These are phyloP conservation scores for Helicocarpus griseus DNA, from an alignment of 2,329 filamentous ascomycete genomes.

Conservation along the genomic window DNA sequence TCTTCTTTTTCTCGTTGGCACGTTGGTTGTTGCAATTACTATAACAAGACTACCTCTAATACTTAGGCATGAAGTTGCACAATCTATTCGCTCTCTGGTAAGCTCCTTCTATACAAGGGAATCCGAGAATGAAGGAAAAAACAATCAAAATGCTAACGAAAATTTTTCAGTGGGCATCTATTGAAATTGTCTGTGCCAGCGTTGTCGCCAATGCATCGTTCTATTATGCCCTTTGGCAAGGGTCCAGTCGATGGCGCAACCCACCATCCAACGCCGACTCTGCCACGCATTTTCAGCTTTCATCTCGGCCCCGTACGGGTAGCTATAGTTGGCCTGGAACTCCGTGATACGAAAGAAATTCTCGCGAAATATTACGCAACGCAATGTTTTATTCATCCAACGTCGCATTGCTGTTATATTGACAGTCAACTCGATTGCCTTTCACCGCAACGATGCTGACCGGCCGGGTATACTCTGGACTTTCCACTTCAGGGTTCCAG, in stretches of 20 bases:
- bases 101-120: not conserved
- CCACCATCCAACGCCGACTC: not conserved
- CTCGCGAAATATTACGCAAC: not conserved
- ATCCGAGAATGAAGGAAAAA: not conserved
- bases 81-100: conserved; percentile 12
- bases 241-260: conserved; percentile 1
- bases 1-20: conserved; percentile 11
- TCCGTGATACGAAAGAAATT: not conserved
- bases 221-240: conserved; percentile 13
- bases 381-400: too few relatives aligned
- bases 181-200: conserved; percentile 12
- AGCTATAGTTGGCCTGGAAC: not conserved
- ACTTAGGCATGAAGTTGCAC: conserved; percentile 7
- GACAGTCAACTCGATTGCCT: not conserved
- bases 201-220: conserved; percentile 13
- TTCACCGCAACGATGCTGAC: not conserved
- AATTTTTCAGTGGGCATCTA: conserved; percentile 10
- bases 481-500: not conserved
- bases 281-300: not conserved
- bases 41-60: conserved; percentile 13
- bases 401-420: not conserved
- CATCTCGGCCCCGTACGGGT: not conserved
- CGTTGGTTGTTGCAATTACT: conserved; percentile 10
- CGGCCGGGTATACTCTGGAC: not conserved
- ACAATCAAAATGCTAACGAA: not conserved